Conservation (phyloP, 495 filamentous ascomycete genomes). For the Durotheca rogersii region DNA sequence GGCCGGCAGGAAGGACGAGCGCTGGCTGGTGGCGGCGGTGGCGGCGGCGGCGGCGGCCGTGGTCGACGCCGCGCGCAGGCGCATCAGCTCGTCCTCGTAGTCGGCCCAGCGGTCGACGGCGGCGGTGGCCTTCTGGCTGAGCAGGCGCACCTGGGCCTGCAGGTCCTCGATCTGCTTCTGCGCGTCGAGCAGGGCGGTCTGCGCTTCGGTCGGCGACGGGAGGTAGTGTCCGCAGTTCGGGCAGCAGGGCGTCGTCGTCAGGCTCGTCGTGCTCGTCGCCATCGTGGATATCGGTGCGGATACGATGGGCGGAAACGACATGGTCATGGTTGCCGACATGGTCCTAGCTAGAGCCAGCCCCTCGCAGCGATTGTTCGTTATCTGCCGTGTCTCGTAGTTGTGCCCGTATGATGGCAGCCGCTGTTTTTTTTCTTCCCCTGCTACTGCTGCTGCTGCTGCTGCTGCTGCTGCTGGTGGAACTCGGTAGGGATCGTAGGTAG, state of each 20-base stretch:
- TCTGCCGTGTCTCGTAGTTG: too few species aligned
- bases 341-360: conserved; percentile 13
- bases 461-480: not conserved
- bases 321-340: conserved; percentile 30
- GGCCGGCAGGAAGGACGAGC: conserved; percentile 45
- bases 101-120: conserved; percentile 84
- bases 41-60: conserved; percentile 36
- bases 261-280: conserved; percentile 6
- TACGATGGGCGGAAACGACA: conserved; percentile 22
- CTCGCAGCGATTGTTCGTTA: not conserved
- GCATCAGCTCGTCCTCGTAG: conserved; percentile 87
- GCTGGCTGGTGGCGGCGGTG: conserved; percentile 35
- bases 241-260: conserved; percentile 29
- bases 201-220: conserved; percentile 45
- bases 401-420: too few species aligned
- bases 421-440: too few species aligned
- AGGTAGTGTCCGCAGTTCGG: conserved; percentile 35
- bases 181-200: conserved; percentile 54
- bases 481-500: too few species aligned
- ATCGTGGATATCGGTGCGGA: conserved; percentile 13
- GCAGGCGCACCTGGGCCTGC: conserved; percentile 69
- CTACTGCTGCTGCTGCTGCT: too few species aligned
- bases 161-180: conserved; percentile 76
- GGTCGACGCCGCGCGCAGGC: conserved; percentile 52
- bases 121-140: conserved; percentile 75